These are phyloP conservation scores for Cucurbita moschata DNA, from an alignment of 306 rosid genomes.

Conservation along the genomic window DNA sequence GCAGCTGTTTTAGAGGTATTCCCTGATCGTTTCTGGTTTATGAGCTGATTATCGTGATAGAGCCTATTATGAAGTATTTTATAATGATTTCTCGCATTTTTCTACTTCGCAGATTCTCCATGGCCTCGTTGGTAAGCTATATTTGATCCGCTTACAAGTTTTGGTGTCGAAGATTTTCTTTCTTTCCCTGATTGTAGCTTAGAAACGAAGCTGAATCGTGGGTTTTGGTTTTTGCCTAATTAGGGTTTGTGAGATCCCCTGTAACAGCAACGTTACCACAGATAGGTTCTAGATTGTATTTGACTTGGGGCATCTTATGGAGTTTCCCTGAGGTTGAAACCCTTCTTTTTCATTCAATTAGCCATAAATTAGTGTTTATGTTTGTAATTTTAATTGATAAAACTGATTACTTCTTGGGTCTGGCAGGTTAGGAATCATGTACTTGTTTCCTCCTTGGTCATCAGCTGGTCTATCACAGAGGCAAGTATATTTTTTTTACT, in stretches of 20 bases:
- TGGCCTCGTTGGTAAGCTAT: constrained; percentile 69
- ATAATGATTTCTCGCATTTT: not conserved
- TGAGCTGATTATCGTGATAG: not conserved
- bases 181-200: not conserved
- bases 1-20: constrained; percentile 68
- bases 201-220: not conserved
- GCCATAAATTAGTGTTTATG: not conserved
- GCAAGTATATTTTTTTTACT: constrained; percentile 28
- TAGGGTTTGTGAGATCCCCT: constrained; percentile 84
- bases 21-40: not conserved
- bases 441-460: constrained; percentile 51
- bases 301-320: constrained; percentile 78
- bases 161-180: not conserved
- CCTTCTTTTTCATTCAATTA: not conserved
- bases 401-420: not conserved
- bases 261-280: constrained; percentile 73
- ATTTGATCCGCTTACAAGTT: not conserved
- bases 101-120: constrained; percentile 52
- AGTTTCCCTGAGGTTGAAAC: constrained; percentile 63
- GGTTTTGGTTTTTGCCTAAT: not conserved
- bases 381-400: not conserved
- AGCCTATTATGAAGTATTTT: not conserved
- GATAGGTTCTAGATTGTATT: constrained; percentile 55
- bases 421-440: constrained; percentile 41
- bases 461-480: constrained; percentile 84